These are phyloP conservation scores for Firmiana major DNA, from an alignment of 345 rosid species.

Conservation along the genomic window DNA sequence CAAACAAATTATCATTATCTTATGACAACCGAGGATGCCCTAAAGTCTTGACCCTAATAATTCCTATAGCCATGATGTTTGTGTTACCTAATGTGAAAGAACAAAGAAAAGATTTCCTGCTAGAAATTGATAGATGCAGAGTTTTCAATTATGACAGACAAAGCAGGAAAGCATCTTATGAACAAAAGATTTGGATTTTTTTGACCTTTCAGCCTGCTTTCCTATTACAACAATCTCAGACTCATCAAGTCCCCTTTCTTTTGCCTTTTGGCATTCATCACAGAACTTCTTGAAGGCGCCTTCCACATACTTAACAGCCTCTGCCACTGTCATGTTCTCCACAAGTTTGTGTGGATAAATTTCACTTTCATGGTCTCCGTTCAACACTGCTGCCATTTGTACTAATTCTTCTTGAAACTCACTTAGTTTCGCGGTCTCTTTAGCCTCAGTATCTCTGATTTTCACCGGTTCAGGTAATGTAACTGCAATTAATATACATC, in stretches of 20 bases:
- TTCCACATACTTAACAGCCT: constrained; percentile 46
- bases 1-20: not conserved
- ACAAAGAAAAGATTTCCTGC: not conserved
- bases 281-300: constrained; percentile 41
- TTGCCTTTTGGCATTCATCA: constrained; percentile 41
- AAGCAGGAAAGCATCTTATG: constrained; percentile 41
- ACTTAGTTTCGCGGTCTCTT: constrained; percentile 45
- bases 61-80: not conserved
- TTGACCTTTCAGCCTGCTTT: not conserved
- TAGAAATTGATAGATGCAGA: not conserved
- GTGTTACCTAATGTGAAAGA: not conserved
- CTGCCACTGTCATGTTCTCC: constrained; percentile 52
- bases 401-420: constrained; percentile 74
- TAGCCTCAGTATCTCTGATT: constrained; percentile 32
- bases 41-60: not conserved
- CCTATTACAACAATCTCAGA: constrained; percentile 21
- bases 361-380: constrained; percentile 52
- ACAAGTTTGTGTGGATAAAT: constrained; percentile 46
- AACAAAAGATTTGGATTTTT: constrained; percentile 16
- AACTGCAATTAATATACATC: constrained; percentile 32
- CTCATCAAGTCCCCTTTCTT: constrained; percentile 37
- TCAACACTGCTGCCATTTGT: constrained; percentile 54
- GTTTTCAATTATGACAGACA: constrained; percentile 33
- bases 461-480: constrained; percentile 43
- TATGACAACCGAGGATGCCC: not conserved